Evolutionary conservation across 2,329 filamentous ascomycete species (phyloP), one percentile per base, ranked within the genome.

Genomic region (Paraphaeosphaeria minitans): DNA sequence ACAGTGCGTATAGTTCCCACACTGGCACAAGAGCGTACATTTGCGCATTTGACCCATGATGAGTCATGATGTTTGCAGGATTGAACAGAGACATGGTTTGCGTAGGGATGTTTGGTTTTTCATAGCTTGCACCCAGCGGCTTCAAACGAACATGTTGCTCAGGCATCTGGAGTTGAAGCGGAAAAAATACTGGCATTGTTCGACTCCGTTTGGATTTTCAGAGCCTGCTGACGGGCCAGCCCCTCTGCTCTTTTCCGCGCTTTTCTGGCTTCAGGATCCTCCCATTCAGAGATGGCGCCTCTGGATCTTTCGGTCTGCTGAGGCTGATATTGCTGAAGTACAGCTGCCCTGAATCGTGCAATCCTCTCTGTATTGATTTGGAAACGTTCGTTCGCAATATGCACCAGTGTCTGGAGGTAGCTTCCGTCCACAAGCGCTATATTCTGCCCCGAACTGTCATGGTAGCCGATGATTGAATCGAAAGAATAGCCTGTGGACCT

Each of bases 401-500:
- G 75, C 13, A 93, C 77, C 14, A 97, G 80, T 58, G 84, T 86
- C 43, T 78, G 78, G 5, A 97, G 82, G 69, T 95, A 93, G 9
- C 80, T 79, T 35, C 88, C 83, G 1, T 86, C 81, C 1, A 96
- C 90, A 22, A 80, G 69, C 14, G 71, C 61, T 37, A 83, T 80
- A 61, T 79, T 64, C 4, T 71, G 75, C 21, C 84, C 72, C 7
- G 66, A 53, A 3, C 72, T 58, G 49, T 75, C 67, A 54, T 78
- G 70, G 47, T 78, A 82, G 0, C 92, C 94, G 33, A 98, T 83
- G 27, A 97, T 83, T 1, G 90, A 91, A 77, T 96, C 92, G 61
- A 97, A 86, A 0, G 87, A 85, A 1, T 97, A 82, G 0, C 93
- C 93, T 75, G 91, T 90, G 5, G 91, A 93, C 19, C 94, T 87